Evolutionary conservation across 2,329 filamentous ascomycete species (phyloP), one percentile per base, ranked within the genome.

Genomic region (Thielaviopsis punctulata): DNA sequence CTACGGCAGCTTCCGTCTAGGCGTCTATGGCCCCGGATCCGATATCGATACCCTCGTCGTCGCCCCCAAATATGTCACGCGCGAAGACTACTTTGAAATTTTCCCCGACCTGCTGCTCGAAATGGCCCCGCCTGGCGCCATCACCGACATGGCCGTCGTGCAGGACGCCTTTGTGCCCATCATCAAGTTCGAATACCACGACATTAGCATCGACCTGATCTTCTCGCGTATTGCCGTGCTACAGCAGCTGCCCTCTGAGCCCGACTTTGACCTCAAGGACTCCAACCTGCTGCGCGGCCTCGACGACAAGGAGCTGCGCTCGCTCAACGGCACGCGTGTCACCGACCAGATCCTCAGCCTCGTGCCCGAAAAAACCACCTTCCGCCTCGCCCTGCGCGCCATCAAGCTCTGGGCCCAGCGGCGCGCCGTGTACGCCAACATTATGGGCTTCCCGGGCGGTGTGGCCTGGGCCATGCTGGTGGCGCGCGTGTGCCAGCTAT

Each of bases 381-480:
- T 98, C 66, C 83, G 87, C 56, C 78, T 89, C 57, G 92, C 92
- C 9, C 67, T 96, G 56, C 80, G 92, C 49, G 89, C 88, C 13
- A 86, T 98, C 69, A 98, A 98, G 68, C 74, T 98, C 7, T 98
- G 92, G 92, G 89, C 92, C 9, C 86, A 94, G 62, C 80, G 82
- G 49, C 84, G 90, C 56, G 92, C 86, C 22, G 87, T 96, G 47
- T 96, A 96, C 63, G 87, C 87, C 57, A 95, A 95, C 61, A 89
- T 96, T 57, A 88, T 95, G 66, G 92, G 92, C 23, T 98, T 92
- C 59, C 92, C 92, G 2, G 92, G 92, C 60, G 92, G 92, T 67
- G 89, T 98, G 41, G 92, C 92, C 4, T 98, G 90, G 87, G 92
- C 90, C 12, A 95, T 98, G 84, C 76, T 98, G 62, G 89, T 96